Base-by-base conservation (phyloP, 768 basidiomycete genomes). In the Boletus eberwhitei region DNA sequence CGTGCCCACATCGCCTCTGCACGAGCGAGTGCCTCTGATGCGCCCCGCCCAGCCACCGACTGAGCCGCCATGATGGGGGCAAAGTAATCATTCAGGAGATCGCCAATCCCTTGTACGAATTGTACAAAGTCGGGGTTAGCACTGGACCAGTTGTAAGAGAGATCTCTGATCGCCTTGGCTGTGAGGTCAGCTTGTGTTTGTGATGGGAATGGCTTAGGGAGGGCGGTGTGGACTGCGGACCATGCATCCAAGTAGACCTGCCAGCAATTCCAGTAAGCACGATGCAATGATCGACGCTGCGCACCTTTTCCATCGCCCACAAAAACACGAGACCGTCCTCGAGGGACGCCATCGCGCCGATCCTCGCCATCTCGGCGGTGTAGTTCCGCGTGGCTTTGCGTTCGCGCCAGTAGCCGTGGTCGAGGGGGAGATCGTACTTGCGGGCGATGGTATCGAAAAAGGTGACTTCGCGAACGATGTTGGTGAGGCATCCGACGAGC, bases 301-400 rank as follows among this genome's bases (percentile, higher is more conserved):
- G 21, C 40, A 87, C 88, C 73, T 80, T 78, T 66, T 90, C 88
- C 87, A 90, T 90, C 0, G 85, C 85, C 87, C 87, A 90, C 14
- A 91, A 70, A 57, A 90, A 84, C 1, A 90, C 73, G 21, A 91
- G 69, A 0, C 84, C 85, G 39, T 90, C 88, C 46, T 80, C 78
- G 19, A 87, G 59, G 0, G 71, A 73, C 4, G 75, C 79, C 16
- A 69, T 61, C 6, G 73, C 69, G 4, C 76, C 75, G 3, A 84
- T 71, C 7, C 82, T 75, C 3, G 76, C 76, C 82, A 90, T 85
- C 67, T 87, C 85, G 11, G 87, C 86, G 2, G 85, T 83, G 59
- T 89, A 90, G 53, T 85, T 81, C 58, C 79, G 75, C 9, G 88
- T 90, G 9, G 75, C 79, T 59, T 82, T 83, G 49, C 82, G 72